Evolutionary conservation across 805 yeast species (phyloP), one percentile per base, ranked within the genome.

Genomic region (Candida lessepsii): DNA sequence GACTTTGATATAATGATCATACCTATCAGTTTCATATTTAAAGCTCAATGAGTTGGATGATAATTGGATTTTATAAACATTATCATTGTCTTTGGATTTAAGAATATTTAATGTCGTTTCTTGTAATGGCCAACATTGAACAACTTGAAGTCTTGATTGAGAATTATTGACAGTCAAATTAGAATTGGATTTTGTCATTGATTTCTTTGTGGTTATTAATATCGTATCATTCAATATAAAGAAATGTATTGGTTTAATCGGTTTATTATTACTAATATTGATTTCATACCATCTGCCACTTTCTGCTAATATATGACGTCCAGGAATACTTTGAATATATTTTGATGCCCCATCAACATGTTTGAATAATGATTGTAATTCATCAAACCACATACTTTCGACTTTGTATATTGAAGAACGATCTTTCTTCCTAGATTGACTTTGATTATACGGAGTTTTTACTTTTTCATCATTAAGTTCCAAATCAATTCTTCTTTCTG

Each of bases 321-420:
- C 93, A 0, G 90, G 87, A 6, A 76, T 58, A 1, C 86, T 78
- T 15, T 88, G 84, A 27, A 89, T 70, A 44, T 75, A 78, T 53
- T 85, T 85, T 51, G 86, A 90, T 1, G 95, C 89, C n/a, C 96
- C 95, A 48, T 90, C 96, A 11, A 90, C 95, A 47, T 84, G 87
- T 50, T 80, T 80, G 59, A 83, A 88, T 37, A 89, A 63, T 7
- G 78, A 73, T 40, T 75, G 77, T 54, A 89, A 66, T 53, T 85
- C 88, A 30, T 71, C 70, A 11, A 81, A 84, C 96, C 96, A 88
- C 69, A 85, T 76, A 51, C 81, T 81, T 57, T 86, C 91, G 37
- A 89, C 64, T 39, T 86, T 77, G 39, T 83, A 52, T 37, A 88
- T 78, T 40, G 89, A 80, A 45, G 82, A 78, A 30, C 95, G 68